Percentiles rank a stretch among this genome's conserved stretches.
Evolutionary conservation across 2,329 filamentous ascomycete genomes (phyloP).

Genomic region (Thielaviopsis ethacetica): DNA sequence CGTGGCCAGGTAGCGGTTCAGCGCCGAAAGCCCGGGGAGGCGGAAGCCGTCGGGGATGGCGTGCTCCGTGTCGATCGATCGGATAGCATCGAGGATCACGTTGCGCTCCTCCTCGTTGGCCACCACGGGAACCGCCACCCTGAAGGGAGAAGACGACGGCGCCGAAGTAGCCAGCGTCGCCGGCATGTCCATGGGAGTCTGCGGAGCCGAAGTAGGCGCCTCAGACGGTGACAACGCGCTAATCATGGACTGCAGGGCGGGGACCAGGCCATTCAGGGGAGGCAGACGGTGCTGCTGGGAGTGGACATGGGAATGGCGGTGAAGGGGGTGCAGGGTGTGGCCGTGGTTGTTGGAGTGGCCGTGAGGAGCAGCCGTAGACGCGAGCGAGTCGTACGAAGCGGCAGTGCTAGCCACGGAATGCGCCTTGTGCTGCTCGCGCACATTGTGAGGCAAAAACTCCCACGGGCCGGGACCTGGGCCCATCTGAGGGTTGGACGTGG

Average conservation of each 20-base stretch:
- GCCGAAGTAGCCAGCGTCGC: slow-evolving; percentile 23
- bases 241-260: slow-evolving; percentile 55
- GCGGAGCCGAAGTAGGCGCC: slow-evolving; percentile 26
- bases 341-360: background rate
- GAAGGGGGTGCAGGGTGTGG: slow-evolving; percentile 33
- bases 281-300: slow-evolving; percentile 47
- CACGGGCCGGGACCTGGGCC: slow-evolving; percentile 27
- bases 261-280: slow-evolving; percentile 43
- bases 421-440: slow-evolving; percentile 51
- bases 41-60: slow-evolving; percentile 80
- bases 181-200: slow-evolving; percentile 14
- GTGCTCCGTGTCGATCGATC: slow-evolving; percentile 61
- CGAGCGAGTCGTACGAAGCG: slow-evolving; percentile 51
- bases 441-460: slow-evolving; percentile 68
- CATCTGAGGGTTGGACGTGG: background rate
- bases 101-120: slow-evolving; percentile 71
- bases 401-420: slow-evolving; percentile 54
- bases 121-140: slow-evolving; percentile 53
- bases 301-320: slow-evolving; percentile 31
- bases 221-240: slow-evolving; percentile 49
- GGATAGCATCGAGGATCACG: slow-evolving; percentile 73
- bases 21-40: slow-evolving; percentile 58
- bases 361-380: slow-evolving; percentile 20
- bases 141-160: slow-evolving; percentile 44
- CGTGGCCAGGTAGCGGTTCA: slow-evolving; percentile 86